Evolutionary conservation across 805 yeast genomes (phyloP).

Genomic region (Yamadazyma ubonensis): DNA sequence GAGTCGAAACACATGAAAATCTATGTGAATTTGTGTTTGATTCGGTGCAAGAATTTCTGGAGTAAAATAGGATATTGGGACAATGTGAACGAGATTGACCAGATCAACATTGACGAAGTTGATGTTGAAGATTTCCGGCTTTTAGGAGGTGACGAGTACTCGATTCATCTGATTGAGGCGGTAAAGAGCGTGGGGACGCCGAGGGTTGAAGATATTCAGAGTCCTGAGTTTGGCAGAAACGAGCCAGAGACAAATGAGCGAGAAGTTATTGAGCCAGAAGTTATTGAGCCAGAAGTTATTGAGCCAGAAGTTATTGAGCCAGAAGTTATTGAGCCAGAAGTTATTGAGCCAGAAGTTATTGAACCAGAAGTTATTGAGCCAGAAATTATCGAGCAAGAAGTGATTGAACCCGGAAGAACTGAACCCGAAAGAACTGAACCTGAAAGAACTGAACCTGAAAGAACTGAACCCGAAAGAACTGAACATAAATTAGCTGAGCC

Average conservation of each 20-base stretch:
- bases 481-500: neutral
- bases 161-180: conserved; percentile 12
- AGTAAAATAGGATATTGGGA: conserved; percentile 82
- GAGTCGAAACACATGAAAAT: conserved; percentile 39
- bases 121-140: conserved; percentile 20
- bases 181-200: conserved; percentile 12
- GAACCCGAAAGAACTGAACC: conserved; percentile 2
- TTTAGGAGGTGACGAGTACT: conserved; percentile 11
- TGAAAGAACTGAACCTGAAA: neutral
- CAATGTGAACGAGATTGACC: conserved; percentile 35
- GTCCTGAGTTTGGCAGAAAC: too few relatives aligned
- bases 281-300: neutral
- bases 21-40: conserved; percentile 54
- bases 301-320: neutral
- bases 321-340: conserved; percentile 2
- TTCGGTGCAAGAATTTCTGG: conserved; percentile 79
- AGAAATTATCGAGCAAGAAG: neutral
- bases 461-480: conserved; percentile 1
- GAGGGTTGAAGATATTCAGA: too few relatives aligned
- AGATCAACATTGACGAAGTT: conserved; percentile 26
- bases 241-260: neutral
- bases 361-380: neutral
- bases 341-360: neutral
- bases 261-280: neutral
- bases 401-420: neutral